Base-by-base conservation (phyloP, 805 yeast genomes). In the Yamadazyma insecticola region DNA sequence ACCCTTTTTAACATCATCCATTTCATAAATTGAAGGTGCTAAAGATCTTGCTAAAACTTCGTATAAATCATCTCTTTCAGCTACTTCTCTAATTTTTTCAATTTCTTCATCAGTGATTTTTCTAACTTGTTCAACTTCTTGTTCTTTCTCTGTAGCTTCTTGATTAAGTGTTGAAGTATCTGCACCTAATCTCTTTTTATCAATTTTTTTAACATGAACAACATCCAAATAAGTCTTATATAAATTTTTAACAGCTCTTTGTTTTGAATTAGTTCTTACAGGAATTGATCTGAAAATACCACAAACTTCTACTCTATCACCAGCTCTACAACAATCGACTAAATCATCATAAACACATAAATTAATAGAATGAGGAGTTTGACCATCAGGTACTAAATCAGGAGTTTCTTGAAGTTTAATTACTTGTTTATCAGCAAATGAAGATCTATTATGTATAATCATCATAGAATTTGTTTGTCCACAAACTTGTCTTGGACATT, bases 1-100 rank as follows among this genome's bases (percentile, higher is more conserved):
- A 14, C 99, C 99, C 57, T 92, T 92, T 46, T 92, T 92, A 24
- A 90, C 96, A 53, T 92, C 99, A 46, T 87, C 97, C 73, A 89
- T 76, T 58, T 92, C 98, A 56, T 75, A 92, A 48, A 92, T 87
- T 32, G 95, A 83, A n/a, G 99, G 98, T 0, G 99, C 97, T 43
- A 92, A 64, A 1, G 97, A 87, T 38, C 97, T 73, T 0, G 97
- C 78, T 30, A 92, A 66, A 13, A 89, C 59, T 43, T 88, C 95
- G 55, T 90, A 92, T 20, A 89, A 57, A 56, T 92, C 97, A 11
- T 70, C 73, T 43, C 97, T 74, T 39, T 58, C 53, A 0, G 95
- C 63, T 2, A 74, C 68, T 35, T 70, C 74, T 37, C 67, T 63
- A 44, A 92, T 86, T 44, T 70, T 70, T 5, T 55, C 72, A 13